Evolutionary conservation across 441 rosid species (phyloP).

Genomic region (Cnidoscolus chayamansa): DNA sequence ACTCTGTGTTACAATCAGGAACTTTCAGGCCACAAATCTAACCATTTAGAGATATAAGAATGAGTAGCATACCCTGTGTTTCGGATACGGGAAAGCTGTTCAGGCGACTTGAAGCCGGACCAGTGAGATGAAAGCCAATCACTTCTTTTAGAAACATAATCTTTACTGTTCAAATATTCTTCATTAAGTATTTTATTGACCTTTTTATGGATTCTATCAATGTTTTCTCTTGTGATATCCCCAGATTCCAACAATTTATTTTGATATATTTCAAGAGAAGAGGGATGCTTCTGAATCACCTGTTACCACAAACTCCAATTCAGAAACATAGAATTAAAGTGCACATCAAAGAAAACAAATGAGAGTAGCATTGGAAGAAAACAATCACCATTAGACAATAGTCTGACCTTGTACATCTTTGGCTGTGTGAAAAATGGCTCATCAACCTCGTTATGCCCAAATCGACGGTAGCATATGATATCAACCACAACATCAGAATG

Average conservation of each 20-base stretch:
- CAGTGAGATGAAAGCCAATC: slow-evolving; percentile 98
- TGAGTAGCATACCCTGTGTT: slow-evolving; percentile 70
- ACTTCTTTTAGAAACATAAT: slow-evolving; percentile 72
- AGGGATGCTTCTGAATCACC: slow-evolving; percentile 83
- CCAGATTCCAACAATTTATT: slow-evolving; percentile 72
- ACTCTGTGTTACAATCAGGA: slow-evolving; percentile 48
- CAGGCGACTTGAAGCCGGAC: slow-evolving; percentile 95
- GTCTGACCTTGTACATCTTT: slow-evolving; percentile 81
- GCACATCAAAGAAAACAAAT: background rate
- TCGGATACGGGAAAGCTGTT: slow-evolving; percentile 84
- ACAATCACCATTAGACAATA: background rate
- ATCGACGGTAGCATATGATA: slow-evolving; percentile 83
- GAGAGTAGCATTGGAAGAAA: background rate
- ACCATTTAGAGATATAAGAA: background rate
- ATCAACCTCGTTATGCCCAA: slow-evolving; percentile 93
- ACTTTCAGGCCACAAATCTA: slow-evolving; percentile 6
- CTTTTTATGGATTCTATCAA: slow-evolving; percentile 61
- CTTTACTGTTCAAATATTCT: slow-evolving; percentile 78
- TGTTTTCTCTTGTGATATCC: slow-evolving; percentile 57
- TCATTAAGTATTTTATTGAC: slow-evolving; percentile 76
- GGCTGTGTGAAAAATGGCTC: slow-evolving; percentile 97
- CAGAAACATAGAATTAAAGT: background rate
- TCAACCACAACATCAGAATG: slow-evolving; percentile 95
- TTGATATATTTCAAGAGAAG: slow-evolving; percentile 74
- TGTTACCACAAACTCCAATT: slow-evolving; percentile 26